Conservation (phyloP, 768 basidiomycete genomes). For the Porphyrellus cyaneotinctus region DNA sequence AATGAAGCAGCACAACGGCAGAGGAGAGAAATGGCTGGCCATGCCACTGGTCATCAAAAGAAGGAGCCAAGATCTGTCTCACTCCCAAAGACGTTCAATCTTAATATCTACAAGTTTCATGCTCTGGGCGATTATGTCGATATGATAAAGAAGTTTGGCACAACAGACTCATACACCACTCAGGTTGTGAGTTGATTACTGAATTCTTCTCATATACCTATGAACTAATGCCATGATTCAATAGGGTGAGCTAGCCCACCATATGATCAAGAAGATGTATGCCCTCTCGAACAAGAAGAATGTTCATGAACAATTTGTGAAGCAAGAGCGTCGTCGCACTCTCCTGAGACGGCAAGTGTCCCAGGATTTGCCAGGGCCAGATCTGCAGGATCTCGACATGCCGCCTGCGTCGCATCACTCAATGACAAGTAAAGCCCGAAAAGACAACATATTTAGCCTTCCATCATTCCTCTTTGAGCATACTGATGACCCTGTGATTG, state of each 20-base stretch:
- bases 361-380: not conserved
- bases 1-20: not conserved
- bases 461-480: not conserved
- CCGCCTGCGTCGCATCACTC: not conserved
- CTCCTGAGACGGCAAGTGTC: not conserved
- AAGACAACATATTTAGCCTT: not conserved
- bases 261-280: not conserved
- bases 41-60: not conserved
- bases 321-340: not conserved
- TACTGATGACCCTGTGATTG: not conserved
- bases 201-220: not conserved
- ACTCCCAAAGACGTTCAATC: not conserved
- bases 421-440: not conserved
- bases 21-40: not conserved
- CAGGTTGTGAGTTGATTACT: not conserved
- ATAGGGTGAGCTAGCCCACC: not conserved
- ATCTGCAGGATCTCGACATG: not conserved
- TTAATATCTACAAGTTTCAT: not conserved
- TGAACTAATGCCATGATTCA: not conserved
- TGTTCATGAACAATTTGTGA: not conserved
- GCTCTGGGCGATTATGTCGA: not conserved
- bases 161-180: not conserved
- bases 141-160: not conserved
- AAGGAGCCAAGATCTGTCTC: not conserved
- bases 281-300: not conserved